Conservation (phyloP, 768 basidiomycete genomes). For the Cubamyces sp. region DNA sequence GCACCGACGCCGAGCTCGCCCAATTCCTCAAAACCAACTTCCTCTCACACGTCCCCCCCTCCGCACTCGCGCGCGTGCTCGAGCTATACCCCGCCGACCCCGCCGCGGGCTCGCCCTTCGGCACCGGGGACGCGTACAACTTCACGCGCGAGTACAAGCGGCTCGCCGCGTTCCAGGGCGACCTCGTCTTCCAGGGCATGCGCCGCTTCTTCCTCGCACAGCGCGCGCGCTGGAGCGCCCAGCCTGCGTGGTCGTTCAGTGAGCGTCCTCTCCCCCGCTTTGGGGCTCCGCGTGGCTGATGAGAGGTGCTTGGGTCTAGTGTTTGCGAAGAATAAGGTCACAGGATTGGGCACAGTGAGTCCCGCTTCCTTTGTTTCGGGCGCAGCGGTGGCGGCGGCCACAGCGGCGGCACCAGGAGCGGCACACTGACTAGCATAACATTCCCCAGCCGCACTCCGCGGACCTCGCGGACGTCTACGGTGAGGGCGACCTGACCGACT, state of each 20-base stretch:
- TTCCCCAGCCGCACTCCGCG: not conserved
- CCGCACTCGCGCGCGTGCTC: conserved; percentile 23
- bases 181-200: conserved; percentile 33
- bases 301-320: too few species aligned
- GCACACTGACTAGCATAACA: too few species aligned
- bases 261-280: conserved; percentile 14
- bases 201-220: conserved; percentile 32
- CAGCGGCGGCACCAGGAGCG: too few species aligned
- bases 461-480: conserved; percentile 49
- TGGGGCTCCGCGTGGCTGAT: too few species aligned
- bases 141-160: conserved; percentile 45
- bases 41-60: conserved; percentile 28
- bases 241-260: conserved; percentile 29
- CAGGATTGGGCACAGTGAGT: too few species aligned
- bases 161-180: conserved; percentile 34
- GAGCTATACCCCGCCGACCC: conserved; percentile 37
- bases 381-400: too few species aligned
- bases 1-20: conserved; percentile 29
- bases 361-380: too few species aligned
- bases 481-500: conserved; percentile 48
- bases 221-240: conserved; percentile 18
- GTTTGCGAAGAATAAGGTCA: not conserved
- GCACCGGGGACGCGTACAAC: conserved; percentile 48
- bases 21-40: conserved; percentile 28
- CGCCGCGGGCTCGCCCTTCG: conserved; percentile 55